Conservation (phyloP, 1,139 yeast genomes). For the Pichia sp. region DNA sequence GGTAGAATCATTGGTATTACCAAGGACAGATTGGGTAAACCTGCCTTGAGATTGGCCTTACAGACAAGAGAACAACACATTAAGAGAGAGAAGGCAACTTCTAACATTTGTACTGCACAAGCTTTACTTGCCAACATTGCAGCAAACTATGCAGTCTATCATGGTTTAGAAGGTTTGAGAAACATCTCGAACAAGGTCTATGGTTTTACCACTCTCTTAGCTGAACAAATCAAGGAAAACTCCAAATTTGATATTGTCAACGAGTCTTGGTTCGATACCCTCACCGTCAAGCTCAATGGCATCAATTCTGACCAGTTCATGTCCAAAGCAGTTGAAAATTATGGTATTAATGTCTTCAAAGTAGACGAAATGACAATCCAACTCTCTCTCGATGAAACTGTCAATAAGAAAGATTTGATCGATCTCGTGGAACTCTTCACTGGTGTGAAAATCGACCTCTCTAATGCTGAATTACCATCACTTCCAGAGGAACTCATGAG, state of each 20-base stretch:
- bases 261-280: constrained; percentile 72
- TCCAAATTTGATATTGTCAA: constrained; percentile 48
- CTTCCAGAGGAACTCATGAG: constrained; percentile 53
- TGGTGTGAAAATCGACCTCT: constrained; percentile 19
- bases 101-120: constrained; percentile 97
- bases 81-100: constrained; percentile 94
- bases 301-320: constrained; percentile 50
- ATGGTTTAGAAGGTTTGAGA: constrained; percentile 86
- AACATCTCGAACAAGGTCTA: constrained; percentile 73
- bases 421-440: constrained; percentile 55
- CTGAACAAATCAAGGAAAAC: constrained; percentile 41
- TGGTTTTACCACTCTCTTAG: constrained; percentile 69
- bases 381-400: constrained; percentile 82
- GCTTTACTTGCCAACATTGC: constrained; percentile 93
- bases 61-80: constrained; percentile 99
- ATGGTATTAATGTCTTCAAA: constrained; percentile 70
- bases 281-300: constrained; percentile 55
- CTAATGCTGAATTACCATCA: constrained; percentile 36
- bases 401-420: constrained; percentile 52
- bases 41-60: constrained; percentile 84
- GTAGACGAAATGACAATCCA: constrained; percentile 59
- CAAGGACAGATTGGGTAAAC: constrained; percentile 84
- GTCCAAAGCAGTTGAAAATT: constrained; percentile 47
- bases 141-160: constrained; percentile 94
- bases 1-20: constrained; percentile 94